Evolutionary conservation across 352 stramenopile species (phyloP).

Genomic region (Pythium pyrilobum): DNA sequence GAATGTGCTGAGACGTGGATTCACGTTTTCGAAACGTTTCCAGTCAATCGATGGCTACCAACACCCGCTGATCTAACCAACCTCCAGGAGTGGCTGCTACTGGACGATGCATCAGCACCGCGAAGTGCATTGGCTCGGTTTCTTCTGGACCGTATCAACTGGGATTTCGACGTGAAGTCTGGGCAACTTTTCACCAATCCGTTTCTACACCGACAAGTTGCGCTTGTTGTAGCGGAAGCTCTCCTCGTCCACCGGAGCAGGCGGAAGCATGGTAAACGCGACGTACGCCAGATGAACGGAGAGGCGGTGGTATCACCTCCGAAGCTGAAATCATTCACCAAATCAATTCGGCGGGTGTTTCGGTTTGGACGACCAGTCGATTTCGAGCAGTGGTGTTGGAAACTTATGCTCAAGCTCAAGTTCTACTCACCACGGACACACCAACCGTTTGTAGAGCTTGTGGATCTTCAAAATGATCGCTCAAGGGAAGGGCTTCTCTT

Average conservation of each 20-base stretch:
- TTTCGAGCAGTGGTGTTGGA: conserved; percentile 84
- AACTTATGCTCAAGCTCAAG: conserved; percentile 72
- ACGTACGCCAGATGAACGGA: conserved; percentile 4
- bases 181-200: conserved; percentile 58
- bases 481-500: conserved; percentile 71
- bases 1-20: conserved; percentile 76
- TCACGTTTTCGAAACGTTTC: conserved; percentile 81
- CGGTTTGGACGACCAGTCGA: conserved; percentile 62
- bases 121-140: conserved; percentile 66
- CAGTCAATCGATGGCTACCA: conserved; percentile 78
- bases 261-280: conserved; percentile 21
- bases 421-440: conserved; percentile 75
- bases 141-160: conserved; percentile 81
- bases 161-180: conserved; percentile 70
- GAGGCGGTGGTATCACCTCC: conserved; percentile 13
- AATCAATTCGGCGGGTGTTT: conserved; percentile 68
- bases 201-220: conserved; percentile 73
- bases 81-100: conserved; percentile 75
- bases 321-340: conserved; percentile 35
- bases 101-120: conserved; percentile 62
- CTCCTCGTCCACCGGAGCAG: conserved; percentile 62
- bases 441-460: conserved; percentile 58
- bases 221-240: conserved; percentile 71
- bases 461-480: conserved; percentile 67
- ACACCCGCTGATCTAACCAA: conserved; percentile 56